Evolutionary conservation across 2,329 filamentous ascomycete species (phyloP), one percentile per base, ranked within the genome.

Genomic region (Xylariomycetidae sp.): DNA sequence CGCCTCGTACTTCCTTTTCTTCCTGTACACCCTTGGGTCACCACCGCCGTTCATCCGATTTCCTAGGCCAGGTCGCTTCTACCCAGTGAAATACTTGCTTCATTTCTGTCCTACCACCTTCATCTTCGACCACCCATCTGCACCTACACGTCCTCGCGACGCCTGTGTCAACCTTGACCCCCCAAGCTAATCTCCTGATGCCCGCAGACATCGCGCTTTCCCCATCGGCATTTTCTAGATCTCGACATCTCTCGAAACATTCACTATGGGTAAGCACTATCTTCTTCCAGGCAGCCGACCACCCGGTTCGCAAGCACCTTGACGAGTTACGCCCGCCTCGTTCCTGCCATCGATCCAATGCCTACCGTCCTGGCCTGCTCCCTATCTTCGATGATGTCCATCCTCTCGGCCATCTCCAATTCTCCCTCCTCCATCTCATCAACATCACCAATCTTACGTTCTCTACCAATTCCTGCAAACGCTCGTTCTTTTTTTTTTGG

Each of bases 181-280:
- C 30, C 27, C 29, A 11, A 23, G 35, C 58, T 60, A 44, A 62
- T 37, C 31, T 37, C 28, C 30, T 12, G 27, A 15, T 42, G 8
- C n/a, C 33, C 32, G 33, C 36, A 58, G 50, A 53, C 33, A 32
- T 51, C 43, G 47, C 45, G 39, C 45, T 44, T 53, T 55, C 41
- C 38, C 48, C 25, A 33, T 27, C 31, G 37, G 37, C 41, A 53
- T 48, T 38, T 49, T 26, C 44, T 58, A 49, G 36, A 41, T 45
- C 38, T 43, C 38, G 44, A 52, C 46, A 46, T 41, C 39, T 41
- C 37, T 53, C 49, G 42, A 50, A 50, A 45, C 53, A 52, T 54
- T 61, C 57, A 54, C 52, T 61, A 69, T 69, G 65, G 64, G 65
- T 69, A 69, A 69, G 65, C 58, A 56, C 54, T 49, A 50, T 47